Evolutionary conservation across 768 basidiomycete genomes (phyloP).

Genomic region (Boletellus ananas): DNA sequence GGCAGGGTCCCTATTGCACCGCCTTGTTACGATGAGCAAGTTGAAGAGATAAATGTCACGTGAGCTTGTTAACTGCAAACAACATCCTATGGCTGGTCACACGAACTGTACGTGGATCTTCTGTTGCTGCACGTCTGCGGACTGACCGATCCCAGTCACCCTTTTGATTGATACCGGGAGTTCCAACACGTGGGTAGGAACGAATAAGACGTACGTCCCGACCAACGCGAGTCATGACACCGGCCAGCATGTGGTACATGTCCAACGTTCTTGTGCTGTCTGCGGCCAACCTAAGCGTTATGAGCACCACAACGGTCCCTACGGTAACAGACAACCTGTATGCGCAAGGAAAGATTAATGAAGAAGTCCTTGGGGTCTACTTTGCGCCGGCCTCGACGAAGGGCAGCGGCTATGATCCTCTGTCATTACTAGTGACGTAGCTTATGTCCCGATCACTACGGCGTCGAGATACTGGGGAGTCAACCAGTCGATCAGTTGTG

Average conservation of each 20-base stretch:
- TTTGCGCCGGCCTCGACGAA: conserved; percentile 26
- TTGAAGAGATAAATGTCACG: too few species aligned
- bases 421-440: too few species aligned
- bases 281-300: too few species aligned
- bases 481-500: background rate
- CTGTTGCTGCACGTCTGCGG: too few species aligned
- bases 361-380: conserved; percentile 28
- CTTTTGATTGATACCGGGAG: conserved; percentile 28
- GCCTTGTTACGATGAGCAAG: too few species aligned
- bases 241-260: conserved; percentile 13
- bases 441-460: background rate
- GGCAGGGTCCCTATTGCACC: too few species aligned
- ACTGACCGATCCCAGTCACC: conserved; percentile 13
- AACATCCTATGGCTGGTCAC: too few species aligned
- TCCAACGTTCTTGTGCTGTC: background rate
- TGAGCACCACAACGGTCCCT: conserved; percentile 13
- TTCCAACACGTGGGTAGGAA: conserved; percentile 29
- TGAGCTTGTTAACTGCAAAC: too few species aligned
- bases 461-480: background rate
- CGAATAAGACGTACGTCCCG: conserved; percentile 8
- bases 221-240: conserved; percentile 11
- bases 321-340: conserved; percentile 37
- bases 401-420: too few species aligned
- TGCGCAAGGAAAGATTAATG: conserved; percentile 24
- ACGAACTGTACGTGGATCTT: conserved; percentile 19